phyloP scores from a whole-genome alignment of 768 basidiomycete species.

The Mycena vulgaris region DNA sequence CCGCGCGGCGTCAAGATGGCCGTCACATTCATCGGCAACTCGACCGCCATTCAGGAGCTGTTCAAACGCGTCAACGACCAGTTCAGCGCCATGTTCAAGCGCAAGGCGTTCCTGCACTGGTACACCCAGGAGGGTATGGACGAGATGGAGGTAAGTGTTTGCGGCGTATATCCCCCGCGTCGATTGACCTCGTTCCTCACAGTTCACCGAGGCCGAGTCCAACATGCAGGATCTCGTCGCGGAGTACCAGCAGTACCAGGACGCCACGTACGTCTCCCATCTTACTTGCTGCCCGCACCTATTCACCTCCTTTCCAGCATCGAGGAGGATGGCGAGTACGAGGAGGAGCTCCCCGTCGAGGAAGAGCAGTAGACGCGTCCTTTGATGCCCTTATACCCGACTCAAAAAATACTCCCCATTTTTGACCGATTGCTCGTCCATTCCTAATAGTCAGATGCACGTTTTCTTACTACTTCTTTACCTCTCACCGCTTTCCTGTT shows the following conservation, averaged over 20 bases:
- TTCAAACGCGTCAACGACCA: slow-evolving; percentile 99
- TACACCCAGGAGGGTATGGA: slow-evolving; percentile 99
- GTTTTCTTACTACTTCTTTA: slow-evolving; percentile 6
- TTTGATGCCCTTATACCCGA: slow-evolving; percentile 19
- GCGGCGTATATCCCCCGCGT: not conserved
- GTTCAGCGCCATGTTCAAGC: slow-evolving; percentile 99
- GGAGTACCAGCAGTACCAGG: slow-evolving; percentile 98
- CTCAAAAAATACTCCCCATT: slow-evolving; percentile 13
- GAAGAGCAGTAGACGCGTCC: slow-evolving; percentile 59
- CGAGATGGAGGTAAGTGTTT: slow-evolving; percentile 85
- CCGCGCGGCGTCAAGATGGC: slow-evolving; percentile 97
- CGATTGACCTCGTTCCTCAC: slow-evolving; percentile 15
- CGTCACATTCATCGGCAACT: slow-evolving; percentile 98
- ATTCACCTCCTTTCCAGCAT: slow-evolving; percentile 61
- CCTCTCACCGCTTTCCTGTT: slow-evolving; percentile 15
- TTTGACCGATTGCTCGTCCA: slow-evolving; percentile 7
- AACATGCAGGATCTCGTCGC: slow-evolving; percentile 99
- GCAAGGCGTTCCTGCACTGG: slow-evolving; percentile 99
- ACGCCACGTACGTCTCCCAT: slow-evolving; percentile 81
- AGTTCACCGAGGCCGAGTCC: slow-evolving; percentile 98
- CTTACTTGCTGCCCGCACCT: not conserved
- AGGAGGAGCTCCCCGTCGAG: slow-evolving; percentile 78
- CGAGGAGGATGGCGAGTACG: slow-evolving; percentile 92
- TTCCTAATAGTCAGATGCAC: slow-evolving; percentile 27
- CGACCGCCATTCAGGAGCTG: slow-evolving; percentile 96